phyloP scores from a whole-genome alignment of 176 grass and related monocot genomes.

The Alopecurus myosuroides region DNA sequence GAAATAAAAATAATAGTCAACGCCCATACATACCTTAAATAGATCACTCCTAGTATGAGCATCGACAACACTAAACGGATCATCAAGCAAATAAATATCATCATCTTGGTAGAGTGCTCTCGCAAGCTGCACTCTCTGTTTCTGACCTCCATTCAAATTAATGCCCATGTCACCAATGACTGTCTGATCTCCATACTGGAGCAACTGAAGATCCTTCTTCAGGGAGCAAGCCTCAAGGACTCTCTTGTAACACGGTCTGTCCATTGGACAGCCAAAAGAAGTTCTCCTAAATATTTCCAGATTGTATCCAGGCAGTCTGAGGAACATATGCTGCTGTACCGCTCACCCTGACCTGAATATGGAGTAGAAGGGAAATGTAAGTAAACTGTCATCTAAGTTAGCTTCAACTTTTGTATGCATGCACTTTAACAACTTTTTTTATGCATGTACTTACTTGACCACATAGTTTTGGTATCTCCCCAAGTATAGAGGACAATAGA shows the following conservation, averaged over 20 bases:
- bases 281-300: slow-evolving; percentile 97
- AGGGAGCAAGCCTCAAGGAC: slow-evolving; percentile 91
- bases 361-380: slow-evolving; percentile 27
- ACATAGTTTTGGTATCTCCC: slow-evolving; percentile 88
- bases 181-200: slow-evolving; percentile 90
- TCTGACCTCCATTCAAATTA: slow-evolving; percentile 98
- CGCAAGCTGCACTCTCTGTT: slow-evolving; percentile 95
- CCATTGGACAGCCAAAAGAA: slow-evolving; percentile 89
- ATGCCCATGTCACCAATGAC: slow-evolving; percentile 96
- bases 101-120: slow-evolving; percentile 96
- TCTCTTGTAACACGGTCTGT: slow-evolving; percentile 72
- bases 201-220: slow-evolving; percentile 89
- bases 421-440: too few relatives aligned
- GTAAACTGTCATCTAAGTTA: background rate
- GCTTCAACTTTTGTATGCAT: background rate
- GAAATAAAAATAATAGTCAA: background rate
- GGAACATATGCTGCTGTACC: slow-evolving; percentile 88
- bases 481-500: slow-evolving; percentile 84
- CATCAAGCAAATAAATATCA: slow-evolving; percentile 99
- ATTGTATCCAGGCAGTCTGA: slow-evolving; percentile 97
- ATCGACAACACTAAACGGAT: slow-evolving; percentile 98
- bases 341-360: slow-evolving; percentile 79
- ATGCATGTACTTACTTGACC: slow-evolving; percentile 78
- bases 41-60: slow-evolving; percentile 94
- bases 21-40: slow-evolving; percentile 52